Conservation (phyloP, 2,329 filamentous ascomycete species). For the Neoascochyta sp. region DNA sequence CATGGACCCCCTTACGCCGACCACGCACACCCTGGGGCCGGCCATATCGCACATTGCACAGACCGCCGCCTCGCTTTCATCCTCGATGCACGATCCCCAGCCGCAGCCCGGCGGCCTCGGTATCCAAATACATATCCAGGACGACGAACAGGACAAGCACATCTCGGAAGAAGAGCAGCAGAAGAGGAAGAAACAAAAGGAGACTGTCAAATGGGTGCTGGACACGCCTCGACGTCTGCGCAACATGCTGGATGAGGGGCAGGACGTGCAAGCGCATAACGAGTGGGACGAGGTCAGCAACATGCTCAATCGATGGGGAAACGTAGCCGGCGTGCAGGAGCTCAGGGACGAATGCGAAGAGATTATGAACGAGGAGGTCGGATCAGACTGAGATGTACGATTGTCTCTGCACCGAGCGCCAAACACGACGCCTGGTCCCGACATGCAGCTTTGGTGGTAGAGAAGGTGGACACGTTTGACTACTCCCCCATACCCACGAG, state of each 20-base stretch:
- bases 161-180: conserved; percentile 26
- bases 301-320: conserved; percentile 44
- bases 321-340: conserved; percentile 43
- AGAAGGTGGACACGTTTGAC: too few relatives aligned
- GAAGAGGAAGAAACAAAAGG: conserved; percentile 43
- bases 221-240: conserved; percentile 59
- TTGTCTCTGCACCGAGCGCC: too few relatives aligned
- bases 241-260: conserved; percentile 57
- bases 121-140: conserved; percentile 21
- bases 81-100: conserved; percentile 31
- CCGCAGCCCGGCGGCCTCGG: conserved; percentile 22
- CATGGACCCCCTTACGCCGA: conserved; percentile 74
- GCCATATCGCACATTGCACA: conserved; percentile 72
- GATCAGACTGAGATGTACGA: conserved; percentile 27
- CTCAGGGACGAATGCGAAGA: conserved; percentile 39
- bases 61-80: conserved; percentile 47
- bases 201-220: conserved; percentile 62
- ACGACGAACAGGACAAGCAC: conserved; percentile 14
- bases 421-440: too few relatives aligned
- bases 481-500: too few relatives aligned
- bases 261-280: conserved; percentile 56
- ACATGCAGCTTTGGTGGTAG: too few relatives aligned
- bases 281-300: conserved; percentile 46
- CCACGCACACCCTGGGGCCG: conserved; percentile 67
- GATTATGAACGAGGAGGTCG: conserved; percentile 27